Conservation (phyloP, 768 basidiomycete genomes). For the Zangia roseola region DNA sequence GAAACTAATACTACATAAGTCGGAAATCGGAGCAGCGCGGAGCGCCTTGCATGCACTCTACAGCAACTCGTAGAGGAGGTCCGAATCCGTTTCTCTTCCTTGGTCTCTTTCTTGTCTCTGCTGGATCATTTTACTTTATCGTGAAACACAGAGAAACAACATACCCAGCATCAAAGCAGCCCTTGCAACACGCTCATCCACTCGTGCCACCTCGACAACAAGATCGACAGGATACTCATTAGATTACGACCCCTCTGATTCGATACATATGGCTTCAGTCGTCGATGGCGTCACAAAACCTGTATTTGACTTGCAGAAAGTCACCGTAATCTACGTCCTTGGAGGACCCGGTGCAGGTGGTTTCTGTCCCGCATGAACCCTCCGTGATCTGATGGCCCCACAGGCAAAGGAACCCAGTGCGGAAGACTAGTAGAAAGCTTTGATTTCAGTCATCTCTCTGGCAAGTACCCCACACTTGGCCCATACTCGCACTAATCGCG, state of each 20-base stretch:
- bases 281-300: slow-evolving; percentile 10
- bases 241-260: slow-evolving; percentile 6
- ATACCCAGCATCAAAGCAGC: slow-evolving; percentile 59
- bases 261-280: slow-evolving; percentile 14
- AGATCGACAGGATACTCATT: slow-evolving; percentile 17
- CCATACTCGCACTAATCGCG: slow-evolving; percentile 9
- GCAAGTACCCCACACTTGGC: slow-evolving; percentile 39
- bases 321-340: slow-evolving; percentile 91
- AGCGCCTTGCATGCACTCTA: slow-evolving; percentile 14
- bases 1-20: too few relatives aligned
- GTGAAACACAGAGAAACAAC: slow-evolving; percentile 55
- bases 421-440: slow-evolving; percentile 78
- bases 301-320: slow-evolving; percentile 63
- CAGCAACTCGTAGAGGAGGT: slow-evolving; percentile 30
- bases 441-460: slow-evolving; percentile 90
- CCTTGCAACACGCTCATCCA: slow-evolving; percentile 62
- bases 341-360: slow-evolving; percentile 96
- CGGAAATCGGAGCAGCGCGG: too few relatives aligned
- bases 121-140: slow-evolving; percentile 55
- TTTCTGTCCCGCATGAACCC: slow-evolving; percentile 4
- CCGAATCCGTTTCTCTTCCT: slow-evolving; percentile 68
- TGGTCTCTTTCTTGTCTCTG: slow-evolving; percentile 54
- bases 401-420: slow-evolving; percentile 97
- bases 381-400: slow-evolving; percentile 5
- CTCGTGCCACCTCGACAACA: slow-evolving; percentile 59